A percentile compares a stretch with the other conserved stretches of the same genome.
Evolutionary conservation across 148 eudicot genomes (phyloP).

Genomic region (Beta vulgaris): DNA sequence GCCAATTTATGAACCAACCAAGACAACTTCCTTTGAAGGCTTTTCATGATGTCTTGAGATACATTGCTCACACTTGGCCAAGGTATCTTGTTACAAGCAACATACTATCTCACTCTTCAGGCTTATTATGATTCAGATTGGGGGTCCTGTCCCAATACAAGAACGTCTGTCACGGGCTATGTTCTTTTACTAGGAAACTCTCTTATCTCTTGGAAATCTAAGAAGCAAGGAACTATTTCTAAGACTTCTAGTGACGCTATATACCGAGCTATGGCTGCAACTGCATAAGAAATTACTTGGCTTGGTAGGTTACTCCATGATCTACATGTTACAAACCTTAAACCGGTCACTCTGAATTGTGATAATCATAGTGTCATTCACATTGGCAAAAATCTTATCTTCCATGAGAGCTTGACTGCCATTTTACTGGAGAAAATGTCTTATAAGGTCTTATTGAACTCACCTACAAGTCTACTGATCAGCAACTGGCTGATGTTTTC

Average conservation of each 20-base stretch:
- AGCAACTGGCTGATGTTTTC: no score
- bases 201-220: neutral
- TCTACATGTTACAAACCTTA: neutral
- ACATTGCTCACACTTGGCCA: neutral
- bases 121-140: neutral
- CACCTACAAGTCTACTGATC: neutral
- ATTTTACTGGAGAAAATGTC: neutral
- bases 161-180: neutral
- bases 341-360: neutral
- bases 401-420: neutral
- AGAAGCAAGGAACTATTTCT: no score
- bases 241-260: neutral
- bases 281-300: neutral
- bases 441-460: neutral
- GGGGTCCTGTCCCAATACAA: neutral
- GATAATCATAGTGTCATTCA: neutral
- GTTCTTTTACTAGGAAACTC: neutral
- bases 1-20: no score
- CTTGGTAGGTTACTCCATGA: neutral
- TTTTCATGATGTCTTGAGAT: no score
- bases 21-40: no score
- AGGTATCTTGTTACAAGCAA: neutral
- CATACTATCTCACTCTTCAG: neutral
- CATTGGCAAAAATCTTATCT: no score
- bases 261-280: neutral